These are phyloP conservation scores for Emmonsiellopsis sp. DNA, from an alignment of 2,329 filamentous ascomycete species.

Conservation along the genomic window DNA sequence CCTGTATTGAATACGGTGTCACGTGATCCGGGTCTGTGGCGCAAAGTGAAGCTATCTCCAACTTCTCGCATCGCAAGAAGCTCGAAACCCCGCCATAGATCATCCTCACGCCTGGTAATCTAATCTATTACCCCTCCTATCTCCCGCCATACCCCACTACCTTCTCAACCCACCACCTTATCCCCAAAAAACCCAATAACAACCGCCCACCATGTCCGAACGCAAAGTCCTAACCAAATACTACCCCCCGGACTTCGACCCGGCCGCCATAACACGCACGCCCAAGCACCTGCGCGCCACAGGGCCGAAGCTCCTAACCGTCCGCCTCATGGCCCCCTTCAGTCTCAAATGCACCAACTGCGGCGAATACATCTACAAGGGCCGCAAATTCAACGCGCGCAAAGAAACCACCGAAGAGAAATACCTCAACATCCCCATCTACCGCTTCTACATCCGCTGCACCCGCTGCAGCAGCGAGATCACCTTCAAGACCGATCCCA, in stretches of 20 bases:
- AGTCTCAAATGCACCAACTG: conserved; percentile 63
- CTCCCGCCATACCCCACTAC: not conserved
- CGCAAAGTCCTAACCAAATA: conserved; percentile 64
- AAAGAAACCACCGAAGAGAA: conserved; percentile 89
- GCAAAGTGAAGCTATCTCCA: too few species aligned
- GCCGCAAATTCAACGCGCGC: conserved; percentile 87
- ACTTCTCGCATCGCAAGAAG: too few species aligned
- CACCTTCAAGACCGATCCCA: conserved; percentile 88
- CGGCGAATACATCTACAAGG: conserved; percentile 82
- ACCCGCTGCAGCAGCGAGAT: conserved; percentile 80
- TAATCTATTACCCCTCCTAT: not conserved
- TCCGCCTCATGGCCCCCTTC: conserved; percentile 85
- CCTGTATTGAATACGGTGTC: not conserved
- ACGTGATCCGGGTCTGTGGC: not conserved
- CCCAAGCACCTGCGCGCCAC: conserved; percentile 47
- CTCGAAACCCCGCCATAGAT: too few species aligned
- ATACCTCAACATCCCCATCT: conserved; percentile 81
- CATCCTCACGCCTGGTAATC: not conserved
- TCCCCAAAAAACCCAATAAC: not conserved
- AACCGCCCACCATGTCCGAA: conserved; percentile 59
- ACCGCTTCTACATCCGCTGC: conserved; percentile 83
- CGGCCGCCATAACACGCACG: conserved; percentile 62
- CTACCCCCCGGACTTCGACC: conserved; percentile 79
- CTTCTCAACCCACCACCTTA: not conserved
- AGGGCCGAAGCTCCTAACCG: conserved; percentile 73